Evolutionary conservation across 495 filamentous ascomycete genomes (phyloP), one percentile per base, ranked within the genome.

Genomic region (Neurospora hispaniola): DNA sequence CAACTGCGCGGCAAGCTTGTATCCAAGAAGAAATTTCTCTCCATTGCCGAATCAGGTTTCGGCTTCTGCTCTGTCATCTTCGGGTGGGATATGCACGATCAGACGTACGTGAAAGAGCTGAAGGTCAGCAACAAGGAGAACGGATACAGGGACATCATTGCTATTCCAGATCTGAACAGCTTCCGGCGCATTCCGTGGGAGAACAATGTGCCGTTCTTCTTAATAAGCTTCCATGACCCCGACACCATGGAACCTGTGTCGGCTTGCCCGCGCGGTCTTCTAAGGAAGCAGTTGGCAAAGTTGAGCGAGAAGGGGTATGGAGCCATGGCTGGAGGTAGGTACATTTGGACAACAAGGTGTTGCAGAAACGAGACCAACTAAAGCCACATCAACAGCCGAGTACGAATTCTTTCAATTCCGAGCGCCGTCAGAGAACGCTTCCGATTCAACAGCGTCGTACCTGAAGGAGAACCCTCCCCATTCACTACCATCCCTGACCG

Each of bases 41-140:
- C 92, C 9, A 88, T 99, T 70, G 91, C 90, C 31, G 80, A 89
- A 68, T 87, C 90, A 54, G 96, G 96, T 68, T 99, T 99, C 76
- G 96, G 96, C 23, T 99, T 98, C 86, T 99, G 96, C 85, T 95
- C 92, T 4, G 94, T 98, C 71, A 88, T 99, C 43, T 98, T 97
- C 77, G 96, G 94, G 77, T 98, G 95, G 95, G 96, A 99, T 76
- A 97, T 97, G 93, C 95, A 98, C 82, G 96, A 99, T 77, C 86
- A 87, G 79, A 96, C 93, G 9, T 98, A 99, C 77, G 89, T 89
- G 78, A 84, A 86, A 71, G 94, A 98, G 81, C 88, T 98, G 69
- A 87, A 88, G 76, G 91, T 98, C 79, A 94, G 92, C 83, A 98
- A 97, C 81, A 91, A 92, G 79, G 90, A 94, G 75, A 99, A 97